Base-by-base conservation (phyloP, 2,329 filamentous ascomycete species). In the Fusarium sp. region DNA sequence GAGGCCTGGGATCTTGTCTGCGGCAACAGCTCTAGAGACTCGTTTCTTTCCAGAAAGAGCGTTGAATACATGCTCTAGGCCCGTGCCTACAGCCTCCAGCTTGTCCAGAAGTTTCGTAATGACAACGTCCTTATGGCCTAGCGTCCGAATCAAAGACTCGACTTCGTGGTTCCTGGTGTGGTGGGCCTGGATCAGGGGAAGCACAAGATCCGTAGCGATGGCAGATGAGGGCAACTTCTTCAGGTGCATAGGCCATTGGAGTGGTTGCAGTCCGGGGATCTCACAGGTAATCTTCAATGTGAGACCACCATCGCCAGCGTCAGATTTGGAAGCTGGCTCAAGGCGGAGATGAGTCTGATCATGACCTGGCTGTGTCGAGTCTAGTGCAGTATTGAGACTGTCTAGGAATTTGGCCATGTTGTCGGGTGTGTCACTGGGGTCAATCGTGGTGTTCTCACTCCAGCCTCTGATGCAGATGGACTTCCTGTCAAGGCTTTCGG, bases 361-460 rank as follows among this genome's bases (percentile, higher is more conserved):
- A 68, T 84, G 83, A 36, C 81, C 81, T 18, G 76, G 75, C 36
- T 80, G 79, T 18, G 74, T 86, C 62, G 68, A 81, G 81, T 82
- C 85, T 74, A 88, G 79, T 29, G 85, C 84, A 40, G 80, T 80
- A 53, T 81, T 78, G 16, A 95, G 81, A 72, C 90, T 89, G 20
- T 86, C 83, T 13, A 94, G 81, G 56, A 95, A 87, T 55, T 89
- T 88, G 25, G 80, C 76, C 79, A 92, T 87, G 73, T 95, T 91
- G 55, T 88, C 86, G 0, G 83, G 81, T 64, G 90, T 89, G 69
- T 91, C 89, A 75, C 86, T 89, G 1, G 92, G 89, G 75, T 95
- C 91, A 65, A 95, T 93, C 65, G 86, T 89, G 14, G 90, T 91
- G 71, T 88, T 85, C 70, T 90, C 84, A 23, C 85, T 80, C 61